Percentiles rank a stretch among this genome's conserved stretches.
phyloP scores from a whole-genome alignment of 768 basidiomycete genomes.

The Termitomyces sp. region DNA sequence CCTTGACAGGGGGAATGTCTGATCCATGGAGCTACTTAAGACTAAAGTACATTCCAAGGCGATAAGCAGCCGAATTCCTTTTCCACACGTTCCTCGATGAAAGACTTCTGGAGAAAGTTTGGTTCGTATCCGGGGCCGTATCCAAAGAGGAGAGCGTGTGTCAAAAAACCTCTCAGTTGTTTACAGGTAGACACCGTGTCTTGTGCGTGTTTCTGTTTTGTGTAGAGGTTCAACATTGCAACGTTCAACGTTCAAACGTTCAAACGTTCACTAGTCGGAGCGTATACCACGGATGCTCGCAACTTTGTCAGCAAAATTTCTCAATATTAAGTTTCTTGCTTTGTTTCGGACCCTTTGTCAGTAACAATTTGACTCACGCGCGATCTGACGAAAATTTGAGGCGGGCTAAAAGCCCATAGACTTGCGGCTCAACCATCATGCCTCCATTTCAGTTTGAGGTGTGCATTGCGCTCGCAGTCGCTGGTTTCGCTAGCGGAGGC shows the following conservation, averaged over 20 bases:
- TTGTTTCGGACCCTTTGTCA: neutral
- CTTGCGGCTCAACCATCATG: constrained; percentile 31
- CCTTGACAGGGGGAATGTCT: neutral
- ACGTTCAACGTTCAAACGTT: no score
- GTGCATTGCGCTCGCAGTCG: constrained; percentile 38
- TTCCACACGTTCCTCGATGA: no score
- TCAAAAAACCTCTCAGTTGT: neutral
- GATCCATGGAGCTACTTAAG: neutral
- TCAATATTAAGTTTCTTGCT: neutral
- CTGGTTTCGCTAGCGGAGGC: constrained; percentile 38
- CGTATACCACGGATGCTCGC: neutral
- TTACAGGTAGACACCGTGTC: neutral
- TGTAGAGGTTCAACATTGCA: no score
- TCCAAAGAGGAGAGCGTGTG: no score
- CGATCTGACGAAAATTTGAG: neutral
- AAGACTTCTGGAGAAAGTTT: neutral
- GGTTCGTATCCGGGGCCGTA: no score
- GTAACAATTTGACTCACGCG: constrained; percentile 2
- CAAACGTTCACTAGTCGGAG: no score
- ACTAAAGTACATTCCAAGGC: neutral
- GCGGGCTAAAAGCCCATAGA: neutral
- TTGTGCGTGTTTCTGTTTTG: no score
- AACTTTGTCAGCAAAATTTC: constrained; percentile 7
- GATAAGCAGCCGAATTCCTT: no score
- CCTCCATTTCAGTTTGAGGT: constrained; percentile 53